Evolutionary conservation across 148 eudicot genomes (phyloP).

Genomic region (Tetragonia tetragonoides): DNA sequence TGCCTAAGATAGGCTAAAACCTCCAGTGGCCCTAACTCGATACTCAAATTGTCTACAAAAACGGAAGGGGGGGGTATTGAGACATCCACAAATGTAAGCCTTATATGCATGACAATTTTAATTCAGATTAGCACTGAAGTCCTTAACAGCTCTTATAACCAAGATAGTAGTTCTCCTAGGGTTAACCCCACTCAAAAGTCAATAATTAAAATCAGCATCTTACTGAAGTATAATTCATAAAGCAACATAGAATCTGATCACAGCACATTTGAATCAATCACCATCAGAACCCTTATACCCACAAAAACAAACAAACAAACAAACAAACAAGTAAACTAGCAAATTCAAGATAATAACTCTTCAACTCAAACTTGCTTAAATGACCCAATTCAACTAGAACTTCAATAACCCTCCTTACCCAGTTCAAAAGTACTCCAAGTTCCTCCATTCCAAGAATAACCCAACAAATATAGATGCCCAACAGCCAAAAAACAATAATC

Average conservation of each 20-base stretch:
- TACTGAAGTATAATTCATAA: not conserved
- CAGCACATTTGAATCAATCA: not conserved
- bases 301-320: not conserved
- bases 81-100: not conserved
- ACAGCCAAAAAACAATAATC: no score
- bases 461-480: no score
- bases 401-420: not conserved
- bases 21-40: not conserved
- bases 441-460: not conserved
- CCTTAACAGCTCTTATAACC: not conserved
- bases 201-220: not conserved
- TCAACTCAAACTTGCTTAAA: not conserved
- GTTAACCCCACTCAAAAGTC: conserved; percentile 1
- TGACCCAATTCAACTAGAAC: not conserved
- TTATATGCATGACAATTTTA: not conserved
- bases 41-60: not conserved
- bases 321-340: not conserved
- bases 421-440: not conserved
- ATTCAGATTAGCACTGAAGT: not conserved
- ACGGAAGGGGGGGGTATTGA: not conserved
- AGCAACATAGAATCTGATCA: not conserved
- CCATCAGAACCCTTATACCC: not conserved
- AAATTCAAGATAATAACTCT: not conserved
- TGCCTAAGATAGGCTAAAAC: no score
- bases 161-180: not conserved